Percentiles rank a stretch among this genome's conserved stretches.
These are phyloP conservation scores for Alternaria gansuensis DNA, from an alignment of 2,329 filamentous ascomycete genomes.

Conservation along the genomic window DNA sequence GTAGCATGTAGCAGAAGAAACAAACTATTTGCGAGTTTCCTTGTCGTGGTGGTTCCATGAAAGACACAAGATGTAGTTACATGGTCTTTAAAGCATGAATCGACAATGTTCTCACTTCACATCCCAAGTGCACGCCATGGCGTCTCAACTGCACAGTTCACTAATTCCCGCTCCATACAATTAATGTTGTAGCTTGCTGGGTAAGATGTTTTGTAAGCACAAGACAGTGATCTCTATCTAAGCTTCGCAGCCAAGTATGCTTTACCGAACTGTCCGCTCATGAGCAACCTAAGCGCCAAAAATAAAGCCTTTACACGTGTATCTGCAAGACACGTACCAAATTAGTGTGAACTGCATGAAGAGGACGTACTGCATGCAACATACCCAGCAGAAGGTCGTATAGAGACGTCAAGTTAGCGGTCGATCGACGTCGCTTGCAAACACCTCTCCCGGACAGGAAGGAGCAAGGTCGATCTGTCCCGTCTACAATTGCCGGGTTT, in stretches of 20 bases:
- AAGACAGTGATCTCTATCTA: neutral
- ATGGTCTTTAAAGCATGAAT: neutral
- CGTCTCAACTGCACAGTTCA: neutral
- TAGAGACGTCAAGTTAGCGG: slow-evolving; percentile 5
- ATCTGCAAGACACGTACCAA: neutral
- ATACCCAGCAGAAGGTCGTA: neutral
- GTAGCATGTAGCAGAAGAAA: no score
- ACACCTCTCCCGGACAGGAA: neutral
- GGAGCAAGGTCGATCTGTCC: neutral
- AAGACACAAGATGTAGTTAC: neutral
- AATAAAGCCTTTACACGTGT: neutral
- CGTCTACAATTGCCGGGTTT: neutral
- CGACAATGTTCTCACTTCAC: neutral
- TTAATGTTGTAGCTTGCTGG: neutral
- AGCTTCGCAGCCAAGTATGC: neutral
- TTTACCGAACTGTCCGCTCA: neutral
- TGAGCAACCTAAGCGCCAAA: neutral
- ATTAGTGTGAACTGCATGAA: neutral
- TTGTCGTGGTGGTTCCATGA: neutral
- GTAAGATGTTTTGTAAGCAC: neutral
- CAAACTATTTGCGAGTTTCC: neutral
- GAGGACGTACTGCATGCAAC: neutral
- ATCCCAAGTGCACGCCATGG: neutral
- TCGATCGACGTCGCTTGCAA: slow-evolving; percentile 2
- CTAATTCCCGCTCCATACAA: neutral